Evolutionary conservation across 306 rosid genomes (phyloP).

Genomic region (Gastrolobium villosum): DNA sequence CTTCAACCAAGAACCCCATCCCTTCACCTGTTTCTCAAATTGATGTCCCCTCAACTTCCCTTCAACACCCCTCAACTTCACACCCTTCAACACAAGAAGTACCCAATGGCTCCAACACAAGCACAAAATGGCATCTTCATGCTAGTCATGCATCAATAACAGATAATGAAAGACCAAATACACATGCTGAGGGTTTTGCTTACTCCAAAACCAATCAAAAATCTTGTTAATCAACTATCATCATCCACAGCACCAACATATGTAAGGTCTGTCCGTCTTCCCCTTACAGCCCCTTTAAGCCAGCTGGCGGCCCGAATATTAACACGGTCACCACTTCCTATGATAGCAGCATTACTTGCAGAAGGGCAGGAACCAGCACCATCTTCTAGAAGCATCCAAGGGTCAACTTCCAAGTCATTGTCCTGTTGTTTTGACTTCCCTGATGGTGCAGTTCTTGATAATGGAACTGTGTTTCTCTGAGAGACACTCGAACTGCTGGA

Average conservation of each 20-base stretch:
- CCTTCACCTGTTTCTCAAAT: slow-evolving; percentile 41
- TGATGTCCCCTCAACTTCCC: slow-evolving; percentile 54
- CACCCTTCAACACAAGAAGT: slow-evolving; percentile 51
- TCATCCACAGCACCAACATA: slow-evolving; percentile 89
- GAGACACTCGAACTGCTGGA: slow-evolving; percentile 55
- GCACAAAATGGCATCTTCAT: slow-evolving; percentile 54
- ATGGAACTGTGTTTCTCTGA: slow-evolving; percentile 63
- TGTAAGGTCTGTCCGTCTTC: slow-evolving; percentile 87
- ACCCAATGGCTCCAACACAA: too few species aligned
- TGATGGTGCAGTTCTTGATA: slow-evolving; percentile 53
- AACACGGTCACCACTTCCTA: slow-evolving; percentile 74
- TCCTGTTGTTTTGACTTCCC: slow-evolving; percentile 83
- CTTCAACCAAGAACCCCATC: slow-evolving; percentile 47
- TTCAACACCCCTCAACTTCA: slow-evolving; percentile 55
- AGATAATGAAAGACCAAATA: slow-evolving; percentile 39
- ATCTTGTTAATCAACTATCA: slow-evolving; percentile 73
- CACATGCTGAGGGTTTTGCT: slow-evolving; percentile 60
- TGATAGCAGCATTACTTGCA: slow-evolving; percentile 61
- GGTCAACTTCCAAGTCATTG: slow-evolving; percentile 79
- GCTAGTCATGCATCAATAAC: slow-evolving; percentile 54
- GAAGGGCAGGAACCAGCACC: slow-evolving; percentile 85
- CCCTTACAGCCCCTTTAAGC: slow-evolving; percentile 96
- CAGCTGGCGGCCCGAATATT: slow-evolving; percentile 84
- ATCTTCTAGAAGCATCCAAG: slow-evolving; percentile 92
- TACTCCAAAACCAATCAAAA: slow-evolving; percentile 55